Percentiles rank a stretch among this genome's conserved stretches.
Conservation (phyloP, 2,329 filamentous ascomycete species). For the Aspergillus phoenicis region DNA sequence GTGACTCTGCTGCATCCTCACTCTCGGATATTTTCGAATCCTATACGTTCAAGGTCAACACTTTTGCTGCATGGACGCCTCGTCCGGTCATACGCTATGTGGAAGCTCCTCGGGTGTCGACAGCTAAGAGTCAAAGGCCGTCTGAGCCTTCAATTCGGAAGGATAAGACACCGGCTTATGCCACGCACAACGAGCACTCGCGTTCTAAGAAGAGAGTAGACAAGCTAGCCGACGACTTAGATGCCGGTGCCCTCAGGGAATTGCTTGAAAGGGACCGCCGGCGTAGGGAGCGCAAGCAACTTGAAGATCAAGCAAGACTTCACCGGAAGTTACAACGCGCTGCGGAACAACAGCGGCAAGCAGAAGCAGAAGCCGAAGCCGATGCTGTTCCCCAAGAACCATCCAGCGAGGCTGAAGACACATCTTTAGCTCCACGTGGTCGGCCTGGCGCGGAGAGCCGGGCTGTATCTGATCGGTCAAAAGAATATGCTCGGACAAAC, state of each 20-base stretch:
- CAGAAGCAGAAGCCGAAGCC: constrained; percentile 58
- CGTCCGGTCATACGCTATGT: constrained; percentile 80
- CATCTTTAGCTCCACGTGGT: constrained; percentile 8
- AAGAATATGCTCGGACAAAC: constrained; percentile 7
- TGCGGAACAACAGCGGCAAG: constrained; percentile 60
- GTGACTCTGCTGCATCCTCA: constrained; percentile 74
- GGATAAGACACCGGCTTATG: constrained; percentile 56
- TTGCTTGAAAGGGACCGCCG: constrained; percentile 87
- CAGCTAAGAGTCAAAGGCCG: constrained; percentile 49
- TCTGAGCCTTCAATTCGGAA: constrained; percentile 53
- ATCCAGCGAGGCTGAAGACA: constrained; percentile 12
- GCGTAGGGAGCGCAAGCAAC: constrained; percentile 73
- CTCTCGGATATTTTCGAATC: constrained; percentile 75
- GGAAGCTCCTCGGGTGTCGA: constrained; percentile 62
- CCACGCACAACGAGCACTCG: constrained; percentile 62
- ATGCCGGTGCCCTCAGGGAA: constrained; percentile 80
- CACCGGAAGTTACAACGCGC: constrained; percentile 50
- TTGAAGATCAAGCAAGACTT: constrained; percentile 67
- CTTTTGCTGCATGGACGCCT: constrained; percentile 78
- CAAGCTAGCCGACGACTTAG: constrained; percentile 78
- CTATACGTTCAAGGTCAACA: constrained; percentile 76
- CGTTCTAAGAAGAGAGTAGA: constrained; percentile 66
- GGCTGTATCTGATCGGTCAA: constrained; percentile 15
- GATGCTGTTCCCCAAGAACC: constrained; percentile 8
- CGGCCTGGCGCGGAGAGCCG: constrained; percentile 11